Evolutionary conservation across 768 basidiomycete species (phyloP), one percentile per base, ranked within the genome.

Genomic region (Podaxis pistillaris): DNA sequence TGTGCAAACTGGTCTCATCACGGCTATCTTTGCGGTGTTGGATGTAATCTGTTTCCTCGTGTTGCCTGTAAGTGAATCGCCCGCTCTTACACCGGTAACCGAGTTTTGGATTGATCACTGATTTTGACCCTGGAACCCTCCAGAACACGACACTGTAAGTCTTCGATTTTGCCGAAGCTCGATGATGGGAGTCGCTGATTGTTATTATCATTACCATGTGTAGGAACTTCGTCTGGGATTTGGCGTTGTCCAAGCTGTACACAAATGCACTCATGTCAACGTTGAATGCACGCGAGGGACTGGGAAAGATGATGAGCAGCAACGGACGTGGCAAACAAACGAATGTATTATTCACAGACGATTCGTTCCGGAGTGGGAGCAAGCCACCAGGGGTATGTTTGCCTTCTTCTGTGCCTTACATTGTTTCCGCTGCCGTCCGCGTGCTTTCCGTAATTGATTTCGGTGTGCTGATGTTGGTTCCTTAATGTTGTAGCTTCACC

Each of bases 181-280:
- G 30, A 7, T 26, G 22, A 38, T 24, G 60, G 17, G 7, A 2
- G 24, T 13, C 4, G 53, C 41, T 22, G 17, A 24, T n/a, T 13
- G 8, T 51, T 1, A 11, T 36, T 17, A 11, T 36, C 12, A 1
- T 33, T 33, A 33, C 0, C 33, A 33, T 9, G 26, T 17, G 3
- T 51, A 79, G 80, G 15, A 83, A 82, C 65, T 83, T 83, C 64
- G 59, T 82, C 9, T 83, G 79, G 78, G 81, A 82, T 64, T 71
- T 83, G 24, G 72, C 79, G 9, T 70, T 83, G 9, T 75, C 79
- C 1, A 82, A 82, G 56, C 72, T 83, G 4, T 83, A 83, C 66
- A 60, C 79, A 13, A 83, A 83, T 57, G 81, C 79, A 55, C 72
- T 82, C 1, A 68, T 83, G 47, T 82, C 81, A 3, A 79, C 81